These are phyloP conservation scores for Hanseniaspora singularis DNA, from an alignment of 805 yeast species.

Conservation along the genomic window DNA sequence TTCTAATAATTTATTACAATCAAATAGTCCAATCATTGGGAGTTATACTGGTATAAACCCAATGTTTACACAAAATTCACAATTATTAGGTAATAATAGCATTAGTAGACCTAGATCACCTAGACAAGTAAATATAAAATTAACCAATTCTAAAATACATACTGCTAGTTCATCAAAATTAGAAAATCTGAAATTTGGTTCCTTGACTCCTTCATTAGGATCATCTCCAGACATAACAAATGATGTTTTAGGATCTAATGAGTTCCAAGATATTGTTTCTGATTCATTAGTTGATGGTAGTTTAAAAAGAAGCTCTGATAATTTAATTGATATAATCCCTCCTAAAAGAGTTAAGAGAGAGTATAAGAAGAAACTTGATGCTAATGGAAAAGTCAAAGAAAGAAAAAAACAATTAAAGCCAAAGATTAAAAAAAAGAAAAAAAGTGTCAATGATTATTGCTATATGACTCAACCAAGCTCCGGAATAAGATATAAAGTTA, in stretches of 20 bases:
- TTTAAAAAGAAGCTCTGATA: not conserved
- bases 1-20: not conserved
- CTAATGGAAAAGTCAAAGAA: not conserved
- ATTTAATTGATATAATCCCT: not conserved
- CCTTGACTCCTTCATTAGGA: slow-evolving; percentile 11
- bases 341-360: not conserved
- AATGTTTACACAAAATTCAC: slow-evolving; percentile 10
- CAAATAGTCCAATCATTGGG: not conserved
- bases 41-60: slow-evolving; percentile 7
- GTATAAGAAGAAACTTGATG: not conserved
- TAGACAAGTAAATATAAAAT: slow-evolving; percentile 9
- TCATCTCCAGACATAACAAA: slow-evolving; percentile 6
- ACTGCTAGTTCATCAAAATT: not conserved
- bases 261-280: not conserved
- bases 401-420: not conserved
- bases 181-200: slow-evolving; percentile 12
- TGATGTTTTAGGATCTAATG: not conserved
- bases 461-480: slow-evolving; percentile 12
- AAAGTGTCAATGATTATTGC: slow-evolving; percentile 8
- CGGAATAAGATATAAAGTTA: slow-evolving; percentile 12
- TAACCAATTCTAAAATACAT: not conserved
- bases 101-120: slow-evolving; percentile 15
- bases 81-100: not conserved
- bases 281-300: not conserved
- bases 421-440: slow-evolving; percentile 11